Evolutionary conservation across 345 rosid species (phyloP).

Genomic region (Eucalyptus tenuipes): DNA sequence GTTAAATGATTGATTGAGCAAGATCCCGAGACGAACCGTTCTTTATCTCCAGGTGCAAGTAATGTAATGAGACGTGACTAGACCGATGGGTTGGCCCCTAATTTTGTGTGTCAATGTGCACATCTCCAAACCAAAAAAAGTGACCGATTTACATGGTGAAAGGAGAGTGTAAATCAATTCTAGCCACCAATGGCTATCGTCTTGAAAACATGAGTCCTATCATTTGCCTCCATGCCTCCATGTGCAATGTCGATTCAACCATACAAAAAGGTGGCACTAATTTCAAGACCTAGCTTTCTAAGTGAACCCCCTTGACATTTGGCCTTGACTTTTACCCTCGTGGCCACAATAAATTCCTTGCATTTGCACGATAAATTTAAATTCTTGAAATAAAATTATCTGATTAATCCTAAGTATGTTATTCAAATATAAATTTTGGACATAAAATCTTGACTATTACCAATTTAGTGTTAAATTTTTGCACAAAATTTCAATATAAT

Average conservation of each 20-base stretch:
- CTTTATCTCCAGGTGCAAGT: background rate
- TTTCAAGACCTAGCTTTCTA: background rate
- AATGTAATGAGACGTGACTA: background rate
- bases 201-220: background rate
- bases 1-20: background rate
- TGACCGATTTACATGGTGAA: background rate
- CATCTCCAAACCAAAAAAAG: background rate
- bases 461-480: background rate
- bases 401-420: background rate
- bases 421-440: background rate
- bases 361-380: background rate
- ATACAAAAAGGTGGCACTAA: background rate
- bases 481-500: background rate
- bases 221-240: background rate
- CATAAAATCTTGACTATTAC: background rate
- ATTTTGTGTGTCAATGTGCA: background rate
- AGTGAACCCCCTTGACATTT: background rate
- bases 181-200: background rate
- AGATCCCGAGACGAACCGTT: background rate
- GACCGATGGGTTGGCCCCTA: background rate
- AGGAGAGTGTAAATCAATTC: background rate
- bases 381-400: background rate
- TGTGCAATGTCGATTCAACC: background rate
- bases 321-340: background rate
- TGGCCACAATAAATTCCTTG: background rate